Percentiles rank a stretch among this genome's conserved stretches.
Evolutionary conservation across 2,329 filamentous ascomycete genomes (phyloP).

Genomic region (Paraphaeosphaeria minitans): DNA sequence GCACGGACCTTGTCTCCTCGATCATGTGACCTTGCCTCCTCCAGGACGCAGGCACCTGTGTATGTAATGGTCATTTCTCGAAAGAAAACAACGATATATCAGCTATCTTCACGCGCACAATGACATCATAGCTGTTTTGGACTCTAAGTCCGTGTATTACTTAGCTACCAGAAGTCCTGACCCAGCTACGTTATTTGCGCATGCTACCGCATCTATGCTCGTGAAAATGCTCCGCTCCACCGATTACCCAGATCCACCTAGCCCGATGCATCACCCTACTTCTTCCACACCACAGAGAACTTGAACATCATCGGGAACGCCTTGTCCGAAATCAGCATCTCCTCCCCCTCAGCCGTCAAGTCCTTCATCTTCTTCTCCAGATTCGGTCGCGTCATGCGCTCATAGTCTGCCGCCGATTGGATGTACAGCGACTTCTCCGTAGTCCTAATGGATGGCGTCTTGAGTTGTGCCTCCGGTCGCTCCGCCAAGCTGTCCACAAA

Average conservation of each 20-base stretch:
- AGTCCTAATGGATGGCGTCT: constrained; percentile 84
- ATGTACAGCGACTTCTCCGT: constrained; percentile 89
- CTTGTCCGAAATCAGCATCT: constrained; percentile 91
- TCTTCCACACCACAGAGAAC: constrained; percentile 60
- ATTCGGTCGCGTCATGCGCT: constrained; percentile 84
- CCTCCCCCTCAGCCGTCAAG: constrained; percentile 79
- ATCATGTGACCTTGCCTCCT: not conserved
- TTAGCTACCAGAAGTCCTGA: not conserved
- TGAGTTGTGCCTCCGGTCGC: constrained; percentile 87
- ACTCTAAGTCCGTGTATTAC: not conserved
- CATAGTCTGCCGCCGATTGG: constrained; percentile 78
- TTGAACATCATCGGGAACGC: constrained; percentile 77
- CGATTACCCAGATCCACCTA: not conserved
- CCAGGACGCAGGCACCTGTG: not conserved
- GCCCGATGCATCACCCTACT: constrained; percentile 8
- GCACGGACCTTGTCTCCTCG: not conserved
- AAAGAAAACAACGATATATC: not conserved
- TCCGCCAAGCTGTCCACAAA: constrained; percentile 84
- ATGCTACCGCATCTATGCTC: not conserved
- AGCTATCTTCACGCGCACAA: not conserved
- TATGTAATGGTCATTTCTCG: not conserved
- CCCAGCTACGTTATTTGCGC: not conserved
- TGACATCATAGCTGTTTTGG: not conserved
- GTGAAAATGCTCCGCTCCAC: not conserved
- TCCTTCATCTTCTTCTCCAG: constrained; percentile 77